Evolutionary conservation across 768 basidiomycete species (phyloP).

Genomic region (Lactarius hatsudake): DNA sequence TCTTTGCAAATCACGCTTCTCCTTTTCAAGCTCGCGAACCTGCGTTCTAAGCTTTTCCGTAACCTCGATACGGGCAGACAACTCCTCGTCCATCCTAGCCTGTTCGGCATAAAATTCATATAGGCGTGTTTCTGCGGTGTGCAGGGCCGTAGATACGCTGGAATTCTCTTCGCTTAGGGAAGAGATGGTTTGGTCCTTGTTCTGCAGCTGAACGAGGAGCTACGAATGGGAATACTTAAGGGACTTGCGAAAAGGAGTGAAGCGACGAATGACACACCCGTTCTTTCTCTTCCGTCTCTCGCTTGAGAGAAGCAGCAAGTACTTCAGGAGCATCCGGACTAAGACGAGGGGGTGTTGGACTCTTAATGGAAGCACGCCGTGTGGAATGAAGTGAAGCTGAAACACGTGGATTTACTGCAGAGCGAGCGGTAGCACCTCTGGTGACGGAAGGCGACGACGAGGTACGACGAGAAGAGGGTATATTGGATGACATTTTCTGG

Average conservation of each 20-base stretch:
- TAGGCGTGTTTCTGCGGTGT: conserved; percentile 67
- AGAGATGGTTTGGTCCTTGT: conserved; percentile 70
- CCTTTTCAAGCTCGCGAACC: conserved; percentile 83
- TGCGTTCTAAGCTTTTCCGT: conserved; percentile 78
- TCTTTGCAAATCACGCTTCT: conserved; percentile 77
- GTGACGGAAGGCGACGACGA: conserved; percentile 44
- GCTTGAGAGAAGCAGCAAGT: conserved; percentile 61
- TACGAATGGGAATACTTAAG: conserved; percentile 33
- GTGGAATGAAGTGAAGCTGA: conserved; percentile 49
- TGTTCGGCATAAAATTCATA: conserved; percentile 82
- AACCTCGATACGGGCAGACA: conserved; percentile 79
- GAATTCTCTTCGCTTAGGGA: conserved; percentile 62
- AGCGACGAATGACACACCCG: conserved; percentile 46
- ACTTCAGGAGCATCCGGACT: conserved; percentile 53
- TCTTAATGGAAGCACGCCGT: conserved; percentile 52
- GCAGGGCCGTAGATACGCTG: conserved; percentile 59
- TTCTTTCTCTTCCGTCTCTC: conserved; percentile 81
- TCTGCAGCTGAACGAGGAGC: conserved; percentile 75
- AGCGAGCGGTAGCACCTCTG: conserved; percentile 60
- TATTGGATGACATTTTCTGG: conserved; percentile 30
- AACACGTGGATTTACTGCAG: conserved; percentile 57
- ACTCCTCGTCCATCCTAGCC: conserved; percentile 74
- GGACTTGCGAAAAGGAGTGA: conserved; percentile 15
- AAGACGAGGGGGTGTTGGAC: conserved; percentile 37
- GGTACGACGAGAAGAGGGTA: conserved; percentile 47